Evolutionary conservation across 768 basidiomycete genomes (phyloP).

Genomic region (Mycena amicta): DNA sequence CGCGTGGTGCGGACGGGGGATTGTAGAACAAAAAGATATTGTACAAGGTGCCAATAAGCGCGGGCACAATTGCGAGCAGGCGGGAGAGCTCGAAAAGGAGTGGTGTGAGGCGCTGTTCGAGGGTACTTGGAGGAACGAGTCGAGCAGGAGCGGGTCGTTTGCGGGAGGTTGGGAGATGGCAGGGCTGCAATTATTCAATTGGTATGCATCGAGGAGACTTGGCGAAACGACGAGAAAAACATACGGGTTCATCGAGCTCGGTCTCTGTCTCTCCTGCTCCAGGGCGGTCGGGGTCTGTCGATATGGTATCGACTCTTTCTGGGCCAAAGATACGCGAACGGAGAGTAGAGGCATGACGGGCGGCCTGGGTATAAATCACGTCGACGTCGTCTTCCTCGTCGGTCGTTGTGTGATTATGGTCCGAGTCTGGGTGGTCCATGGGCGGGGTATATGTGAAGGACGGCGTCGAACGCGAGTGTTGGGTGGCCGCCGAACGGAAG

Average conservation of each 20-base stretch:
- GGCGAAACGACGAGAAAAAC: slow-evolving; percentile 27
- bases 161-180: slow-evolving; percentile 71
- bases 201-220: too few species aligned
- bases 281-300: slow-evolving; percentile 58
- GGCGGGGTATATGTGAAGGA: slow-evolving; percentile 22
- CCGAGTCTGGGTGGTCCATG: slow-evolving; percentile 35
- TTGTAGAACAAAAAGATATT: slow-evolving; percentile 57
- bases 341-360: slow-evolving; percentile 28
- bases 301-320: slow-evolving; percentile 51
- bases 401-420: slow-evolving; percentile 25
- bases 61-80: slow-evolving; percentile 72
- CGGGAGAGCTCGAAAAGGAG: slow-evolving; percentile 73
- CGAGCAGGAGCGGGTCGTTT: slow-evolving; percentile 53
- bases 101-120: slow-evolving; percentile 51
- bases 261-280: slow-evolving; percentile 82
- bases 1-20: slow-evolving; percentile 41
- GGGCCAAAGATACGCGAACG: slow-evolving; percentile 36
- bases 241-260: slow-evolving; percentile 74
- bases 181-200: slow-evolving; percentile 58
- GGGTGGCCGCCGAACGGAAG: slow-evolving; percentile 27
- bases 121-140: slow-evolving; percentile 49
- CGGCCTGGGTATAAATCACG: slow-evolving; percentile 30
- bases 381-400: slow-evolving; percentile 29
- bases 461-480: slow-evolving; percentile 25
- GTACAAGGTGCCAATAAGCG: slow-evolving; percentile 63